Evolutionary conservation across 345 rosid species (phyloP), one percentile per base, ranked within the genome.

Genomic region (Hibiscus tridactylites): DNA sequence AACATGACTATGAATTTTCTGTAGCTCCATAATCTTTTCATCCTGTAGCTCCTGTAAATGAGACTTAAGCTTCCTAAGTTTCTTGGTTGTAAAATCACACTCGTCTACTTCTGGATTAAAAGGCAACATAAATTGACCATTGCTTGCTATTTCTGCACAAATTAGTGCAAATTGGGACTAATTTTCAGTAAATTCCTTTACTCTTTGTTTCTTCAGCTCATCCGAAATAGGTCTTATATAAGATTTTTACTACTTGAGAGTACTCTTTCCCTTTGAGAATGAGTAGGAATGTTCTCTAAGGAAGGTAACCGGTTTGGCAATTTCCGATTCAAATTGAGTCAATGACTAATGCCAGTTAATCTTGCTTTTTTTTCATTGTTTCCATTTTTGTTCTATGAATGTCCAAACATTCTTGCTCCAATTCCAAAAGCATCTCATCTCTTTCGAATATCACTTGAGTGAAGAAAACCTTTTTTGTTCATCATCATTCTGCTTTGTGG

Each of bases 11-110:
- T 71, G 82, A 53, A 94, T 86, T 81, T 85, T 91, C 53, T 88
- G 90, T 67, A 90, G 69, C 35, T 95, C 83, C 65, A 86, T 78
- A 79, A 79, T 81, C 98, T 94, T 94, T 74, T 88, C 96, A 47
- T 71, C 79, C 49, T 86, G 86, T 74, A 94, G 91, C 75, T 91
- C 98, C 73, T 85, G 84, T 52, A 90, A 84, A 72, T 83, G 85
- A 61, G 83, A 77, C 82, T 86, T 85, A 59, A 86, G 85, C 71
- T 88, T 91, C 71, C 81, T 88, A 85, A 91, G 66, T 80, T 81
- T 88, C 81, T 79, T 86, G 56, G 74, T 60, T 0, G 92, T 86
- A 84, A 90, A 76, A 85, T 88, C 88, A 26, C 59, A 68, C 71
- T 84, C 93, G 81, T 90, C 71, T 76, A 90, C 76, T 65, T 77